Percentiles rank a stretch among this genome's conserved stretches.
Conservation (phyloP, 1,139 yeast species). For the Saccharomyces hybrid region DNA sequence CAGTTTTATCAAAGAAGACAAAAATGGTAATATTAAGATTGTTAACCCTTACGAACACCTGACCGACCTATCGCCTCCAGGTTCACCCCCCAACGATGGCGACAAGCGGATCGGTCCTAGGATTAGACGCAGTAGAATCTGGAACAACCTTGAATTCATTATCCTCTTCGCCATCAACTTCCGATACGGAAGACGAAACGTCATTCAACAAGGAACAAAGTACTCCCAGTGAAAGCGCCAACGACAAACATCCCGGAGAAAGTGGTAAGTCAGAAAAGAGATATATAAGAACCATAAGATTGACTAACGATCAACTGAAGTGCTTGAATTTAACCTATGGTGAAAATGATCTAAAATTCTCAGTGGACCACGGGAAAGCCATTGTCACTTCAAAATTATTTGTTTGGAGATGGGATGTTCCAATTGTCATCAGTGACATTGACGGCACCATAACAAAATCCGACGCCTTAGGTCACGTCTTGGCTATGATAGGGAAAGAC, state of each 20-base stretch:
- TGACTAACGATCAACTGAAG: slow-evolving; percentile 83
- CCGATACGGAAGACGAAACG: slow-evolving; percentile 1
- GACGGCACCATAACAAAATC: slow-evolving; percentile 98
- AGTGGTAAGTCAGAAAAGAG: slow-evolving; percentile 14
- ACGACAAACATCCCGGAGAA: slow-evolving; percentile 7
- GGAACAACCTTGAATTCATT: slow-evolving; percentile 2
- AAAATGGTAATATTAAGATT: slow-evolving; percentile 67
- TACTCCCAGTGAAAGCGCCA: slow-evolving; percentile 5
- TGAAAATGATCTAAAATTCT: slow-evolving; percentile 66
- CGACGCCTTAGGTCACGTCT: slow-evolving; percentile 93
- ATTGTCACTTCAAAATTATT: slow-evolving; percentile 64
- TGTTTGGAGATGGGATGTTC: slow-evolving; percentile 78
- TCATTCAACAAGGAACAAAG: slow-evolving; percentile 1
- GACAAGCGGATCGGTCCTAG: slow-evolving; percentile 16
- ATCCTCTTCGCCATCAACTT: slow-evolving; percentile 6
- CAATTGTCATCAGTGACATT: slow-evolving; percentile 92
- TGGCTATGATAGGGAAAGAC: slow-evolving; percentile 89
- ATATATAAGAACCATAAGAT: slow-evolving; percentile 79
- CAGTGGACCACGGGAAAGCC: slow-evolving; percentile 77
- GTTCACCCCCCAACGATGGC: slow-evolving; percentile 26
- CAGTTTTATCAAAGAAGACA: slow-evolving; percentile 50
- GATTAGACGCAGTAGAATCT: neutral
- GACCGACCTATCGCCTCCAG: slow-evolving; percentile 12
- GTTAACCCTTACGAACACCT: slow-evolving; percentile 36
- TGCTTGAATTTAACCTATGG: slow-evolving; percentile 71